phyloP scores from a whole-genome alignment of 345 rosid species.

The Brassica incana region DNA sequence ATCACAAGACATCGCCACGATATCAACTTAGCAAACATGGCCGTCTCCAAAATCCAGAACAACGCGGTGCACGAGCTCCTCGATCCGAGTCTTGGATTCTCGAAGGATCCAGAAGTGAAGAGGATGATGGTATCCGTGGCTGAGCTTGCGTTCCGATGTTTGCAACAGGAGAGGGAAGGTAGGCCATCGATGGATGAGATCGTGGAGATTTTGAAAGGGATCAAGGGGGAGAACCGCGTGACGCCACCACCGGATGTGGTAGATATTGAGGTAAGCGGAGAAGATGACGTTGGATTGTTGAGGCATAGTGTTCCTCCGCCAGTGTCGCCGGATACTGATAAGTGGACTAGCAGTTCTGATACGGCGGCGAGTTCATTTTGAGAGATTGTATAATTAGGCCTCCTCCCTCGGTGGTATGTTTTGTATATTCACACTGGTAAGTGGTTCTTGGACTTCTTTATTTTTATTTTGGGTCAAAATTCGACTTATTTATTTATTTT shows the following conservation, averaged over 20 bases:
- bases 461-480: too few species aligned
- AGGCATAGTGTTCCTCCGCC: constrained; percentile 52
- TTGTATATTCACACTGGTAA: background rate
- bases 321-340: constrained; percentile 49
- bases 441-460: background rate
- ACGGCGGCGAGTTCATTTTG: constrained; percentile 31
- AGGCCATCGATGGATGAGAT: constrained; percentile 86
- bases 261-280: constrained; percentile 35
- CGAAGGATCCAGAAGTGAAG: constrained; percentile 43
- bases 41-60: constrained; percentile 67
- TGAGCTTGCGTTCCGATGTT: constrained; percentile 72
- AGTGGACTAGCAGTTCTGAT: constrained; percentile 57
- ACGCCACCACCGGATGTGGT: constrained; percentile 42
- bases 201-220: constrained; percentile 46
- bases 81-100: constrained; percentile 67
- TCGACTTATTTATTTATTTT: background rate
- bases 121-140: constrained; percentile 55
- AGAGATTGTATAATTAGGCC: background rate
- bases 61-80: constrained; percentile 63
- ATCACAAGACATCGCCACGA: constrained; percentile 63
- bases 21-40: constrained; percentile 79
- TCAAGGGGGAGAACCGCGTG: constrained; percentile 38
- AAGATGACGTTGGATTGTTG: constrained; percentile 56
- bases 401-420: background rate
- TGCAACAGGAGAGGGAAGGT: constrained; percentile 74